Conservation (phyloP, 163 green algal genomes). For the Trebouxiophyceae sp. region DNA sequence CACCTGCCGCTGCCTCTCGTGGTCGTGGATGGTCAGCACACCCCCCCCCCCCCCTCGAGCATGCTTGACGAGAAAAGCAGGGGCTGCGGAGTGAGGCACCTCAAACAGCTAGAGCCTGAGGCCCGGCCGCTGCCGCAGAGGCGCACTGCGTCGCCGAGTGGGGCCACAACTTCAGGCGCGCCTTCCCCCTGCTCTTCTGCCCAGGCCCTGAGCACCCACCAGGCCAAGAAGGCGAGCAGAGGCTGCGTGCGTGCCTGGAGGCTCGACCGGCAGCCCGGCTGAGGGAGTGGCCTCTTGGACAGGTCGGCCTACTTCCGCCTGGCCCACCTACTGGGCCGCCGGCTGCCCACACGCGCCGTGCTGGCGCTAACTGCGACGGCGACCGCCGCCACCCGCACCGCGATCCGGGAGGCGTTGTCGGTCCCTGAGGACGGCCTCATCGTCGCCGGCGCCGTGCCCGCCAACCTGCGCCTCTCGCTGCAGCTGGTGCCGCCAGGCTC, state of each 20-base stretch:
- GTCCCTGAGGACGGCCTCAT: slow-evolving; percentile 39
- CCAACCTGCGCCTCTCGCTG: slow-evolving; percentile 69
- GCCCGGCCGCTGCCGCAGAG: not conserved
- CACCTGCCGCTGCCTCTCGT: slow-evolving; percentile 31
- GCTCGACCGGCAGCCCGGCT: not conserved
- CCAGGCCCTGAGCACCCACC: too few species aligned
- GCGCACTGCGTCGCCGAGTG: slow-evolving; percentile 95
- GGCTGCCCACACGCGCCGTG: slow-evolving; percentile 41
- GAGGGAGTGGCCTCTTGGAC: not conserved
- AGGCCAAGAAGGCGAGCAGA: too few species aligned
- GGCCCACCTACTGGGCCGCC: slow-evolving; percentile 47
- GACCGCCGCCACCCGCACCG: slow-evolving; percentile 46
- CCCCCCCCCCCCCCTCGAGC: too few species aligned
- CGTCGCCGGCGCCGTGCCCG: slow-evolving; percentile 38
- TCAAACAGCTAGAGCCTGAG: too few species aligned
- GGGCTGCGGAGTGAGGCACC: too few species aligned
- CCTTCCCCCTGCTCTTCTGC: too few species aligned
- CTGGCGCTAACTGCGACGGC: slow-evolving; percentile 84
- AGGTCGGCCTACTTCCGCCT: slow-evolving; percentile 50
- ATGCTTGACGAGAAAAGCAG: too few species aligned
- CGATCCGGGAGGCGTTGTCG: slow-evolving; percentile 47
- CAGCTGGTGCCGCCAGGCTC: slow-evolving; percentile 8
- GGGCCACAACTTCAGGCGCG: slow-evolving; percentile 93
- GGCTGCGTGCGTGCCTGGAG: too few species aligned
- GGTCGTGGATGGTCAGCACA: slow-evolving; percentile 83